These are phyloP conservation scores for Chalciporus sp. DNA, from an alignment of 1,284 basidiomycete species.

Conservation along the genomic window DNA sequence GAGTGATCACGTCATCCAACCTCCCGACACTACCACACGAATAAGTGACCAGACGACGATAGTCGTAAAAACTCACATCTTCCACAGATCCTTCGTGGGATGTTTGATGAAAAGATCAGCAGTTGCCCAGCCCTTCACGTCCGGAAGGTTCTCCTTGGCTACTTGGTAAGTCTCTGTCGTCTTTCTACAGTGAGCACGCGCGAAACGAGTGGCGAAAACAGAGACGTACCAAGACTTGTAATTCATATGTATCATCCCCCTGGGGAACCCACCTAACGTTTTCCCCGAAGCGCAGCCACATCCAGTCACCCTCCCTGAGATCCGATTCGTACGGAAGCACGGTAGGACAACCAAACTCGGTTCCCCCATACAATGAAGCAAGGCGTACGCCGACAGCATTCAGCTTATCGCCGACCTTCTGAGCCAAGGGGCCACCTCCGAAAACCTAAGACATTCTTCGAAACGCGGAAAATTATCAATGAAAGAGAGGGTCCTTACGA, in stretches of 20 bases:
- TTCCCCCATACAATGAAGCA: constrained; percentile 19
- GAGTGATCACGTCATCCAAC: constrained; percentile 22
- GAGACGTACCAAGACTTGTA: constrained; percentile 27
- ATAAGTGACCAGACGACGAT: neutral
- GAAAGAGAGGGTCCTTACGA: constrained; percentile 11
- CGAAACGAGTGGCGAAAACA: neutral
- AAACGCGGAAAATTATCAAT: too few species aligned
- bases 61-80: constrained; percentile 17
- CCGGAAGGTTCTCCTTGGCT: constrained; percentile 33
- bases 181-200: neutral
- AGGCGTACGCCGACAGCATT: constrained; percentile 20
- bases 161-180: constrained; percentile 17
- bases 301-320: constrained; percentile 29
- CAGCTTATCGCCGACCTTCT: constrained; percentile 18
- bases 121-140: constrained; percentile 31
- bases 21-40: constrained; percentile 18
- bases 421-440: constrained; percentile 21
- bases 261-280: constrained; percentile 27
- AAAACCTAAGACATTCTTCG: constrained; percentile 12
- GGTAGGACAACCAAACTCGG: constrained; percentile 20
- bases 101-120: constrained; percentile 30
- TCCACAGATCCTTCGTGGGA: constrained; percentile 34
- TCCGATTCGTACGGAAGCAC: constrained; percentile 1
- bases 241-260: constrained; percentile 32
- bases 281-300: constrained; percentile 23